Percentiles rank a stretch among this genome's conserved stretches.
Evolutionary conservation across 352 stramenopile genomes (phyloP).

Genomic region (Phytophthora pluvialis): DNA sequence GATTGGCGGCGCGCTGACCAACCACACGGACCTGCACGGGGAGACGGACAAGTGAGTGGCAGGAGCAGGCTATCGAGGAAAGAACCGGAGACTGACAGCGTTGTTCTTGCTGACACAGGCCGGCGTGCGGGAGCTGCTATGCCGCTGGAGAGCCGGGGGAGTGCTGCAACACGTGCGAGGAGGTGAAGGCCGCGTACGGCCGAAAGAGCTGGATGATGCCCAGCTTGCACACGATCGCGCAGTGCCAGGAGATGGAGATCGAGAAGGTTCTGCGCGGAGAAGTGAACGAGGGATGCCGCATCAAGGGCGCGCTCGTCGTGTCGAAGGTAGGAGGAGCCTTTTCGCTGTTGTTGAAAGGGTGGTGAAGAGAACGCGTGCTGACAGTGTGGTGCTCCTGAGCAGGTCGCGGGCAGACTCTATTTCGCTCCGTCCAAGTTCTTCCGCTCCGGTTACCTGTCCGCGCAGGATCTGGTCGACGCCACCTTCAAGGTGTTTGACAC

Average conservation of each 20-base stretch:
- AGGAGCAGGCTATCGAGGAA: neutral
- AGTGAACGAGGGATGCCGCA: conserved; percentile 79
- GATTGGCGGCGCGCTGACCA: conserved; percentile 75
- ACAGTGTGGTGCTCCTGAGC: conserved; percentile 6
- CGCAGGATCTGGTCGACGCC: conserved; percentile 64
- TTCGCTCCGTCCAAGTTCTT: conserved; percentile 89
- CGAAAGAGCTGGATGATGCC: conserved; percentile 80
- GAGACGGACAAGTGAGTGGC: conserved; percentile 52
- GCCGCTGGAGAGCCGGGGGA: conserved; percentile 64
- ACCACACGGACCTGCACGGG: conserved; percentile 67
- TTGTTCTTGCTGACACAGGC: conserved; percentile 43
- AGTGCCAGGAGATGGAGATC: conserved; percentile 83
- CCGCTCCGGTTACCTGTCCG: conserved; percentile 74
- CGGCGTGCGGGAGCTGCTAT: conserved; percentile 80
- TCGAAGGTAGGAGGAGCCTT: conserved; percentile 57
- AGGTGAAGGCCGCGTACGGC: conserved; percentile 68
- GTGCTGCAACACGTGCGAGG: conserved; percentile 77
- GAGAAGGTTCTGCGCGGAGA: conserved; percentile 79
- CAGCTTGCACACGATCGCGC: conserved; percentile 75
- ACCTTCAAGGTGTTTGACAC: conserved; percentile 82
- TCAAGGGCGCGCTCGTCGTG: conserved; percentile 75
- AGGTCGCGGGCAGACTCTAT: conserved; percentile 83
- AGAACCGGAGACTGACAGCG: conserved; percentile 6
- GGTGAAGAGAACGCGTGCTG: neutral
- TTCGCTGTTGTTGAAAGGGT: neutral